Base-by-base conservation (phyloP, 495 filamentous ascomycete genomes). In the Pyrenopolyporus hunteri region DNA sequence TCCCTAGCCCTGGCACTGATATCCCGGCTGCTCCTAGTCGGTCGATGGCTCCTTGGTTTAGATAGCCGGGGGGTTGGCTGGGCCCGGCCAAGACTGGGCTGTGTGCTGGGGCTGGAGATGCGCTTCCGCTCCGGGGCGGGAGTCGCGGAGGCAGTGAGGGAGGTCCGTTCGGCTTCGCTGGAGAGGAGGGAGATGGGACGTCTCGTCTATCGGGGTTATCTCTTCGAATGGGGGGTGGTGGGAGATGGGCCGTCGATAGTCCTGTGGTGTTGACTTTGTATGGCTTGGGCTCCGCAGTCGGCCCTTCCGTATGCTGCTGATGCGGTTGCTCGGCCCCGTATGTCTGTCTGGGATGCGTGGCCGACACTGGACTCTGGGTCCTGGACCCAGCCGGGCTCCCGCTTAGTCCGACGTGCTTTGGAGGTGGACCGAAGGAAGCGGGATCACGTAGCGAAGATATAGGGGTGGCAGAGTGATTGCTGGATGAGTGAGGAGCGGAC, bases 361-460 rank as follows among this genome's bases (percentile, higher is more conserved):
- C 31, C 14, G 46, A 37, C 6, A 23, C 42, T 85, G 85, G 1
- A 78, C 67, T 20, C 36, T 19, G 39, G 37, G 65, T 29, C 70
- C 70, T 43, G 67, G 73, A 53, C 77, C 70, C 53, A 74, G 77
- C 26, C 69, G 68, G 33, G 66, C 13, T 32, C 5, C 44, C 76
- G 70, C 37, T 16, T 19, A 23, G 4, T 31, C 61, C 63, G n/a
- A 65, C 37, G 4, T 62, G 77, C 60, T 88, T 96, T 3, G 93
- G 93, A 16, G 93, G 93, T 28, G 93, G 91, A 2, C 83, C 91
- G 71, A 98, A 97, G 9, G 87, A 82, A 0, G 84, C 70, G 1
- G 94, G 93, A 71, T 98, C 94, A 66, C 88, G 87, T 14, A 98
- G 79, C 1, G 88, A 80, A 3, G 86, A 82, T n/a, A 96, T 71